Base-by-base conservation (phyloP, 1,284 basidiomycete species). In the Laetiporus sulphureus region DNA sequence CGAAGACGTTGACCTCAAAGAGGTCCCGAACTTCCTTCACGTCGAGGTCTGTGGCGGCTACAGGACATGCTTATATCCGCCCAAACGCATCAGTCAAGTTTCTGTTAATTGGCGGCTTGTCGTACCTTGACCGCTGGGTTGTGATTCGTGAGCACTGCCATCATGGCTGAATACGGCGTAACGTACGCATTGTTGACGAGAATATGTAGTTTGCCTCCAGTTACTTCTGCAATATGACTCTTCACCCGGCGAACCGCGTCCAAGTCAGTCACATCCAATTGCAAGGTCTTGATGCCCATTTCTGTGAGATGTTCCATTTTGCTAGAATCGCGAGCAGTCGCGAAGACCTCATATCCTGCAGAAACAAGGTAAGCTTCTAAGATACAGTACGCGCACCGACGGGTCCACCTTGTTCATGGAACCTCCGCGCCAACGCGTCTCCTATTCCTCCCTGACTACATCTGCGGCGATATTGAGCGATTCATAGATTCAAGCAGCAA, bases 331-430 rank as follows among this genome's bases (percentile, higher is more conserved):
- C 62, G 57, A 5, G 62, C 50, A 5, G 61, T 63, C 3, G 62
- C 62, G 25, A 64, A 52, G 12, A 64, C 62, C 3, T 49, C 56
- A 12, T 51, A 43, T 20, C 62, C 62, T 61, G 32, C n/a, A n/a
- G n/a, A n/a, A n/a, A n/a, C n/a, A n/a, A n/a, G n/a, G n/a, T n/a
- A n/a, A n/a, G n/a, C n/a, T n/a, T n/a, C n/a, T n/a, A n/a, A n/a
- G n/a, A n/a, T n/a, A n/a, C n/a, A n/a, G n/a, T n/a, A 31, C 13
- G 7, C 29, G 34, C 13, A n/a, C n/a, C n/a, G n/a, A n/a, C n/a
- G n/a, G n/a, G n/a, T n/a, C n/a, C 39, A 56, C 58, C 58, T 51
- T 47, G 41, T 5, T 29, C 15, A 21, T 55, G 47, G 40, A 51
- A 59, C 27, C 49, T 48, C 21, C 41, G 40, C 2, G 54, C 56